Evolutionary conservation across 176 grass and related monocot species (phyloP), one percentile per base, ranked within the genome.

Genomic region (Musa schizocarpa): DNA sequence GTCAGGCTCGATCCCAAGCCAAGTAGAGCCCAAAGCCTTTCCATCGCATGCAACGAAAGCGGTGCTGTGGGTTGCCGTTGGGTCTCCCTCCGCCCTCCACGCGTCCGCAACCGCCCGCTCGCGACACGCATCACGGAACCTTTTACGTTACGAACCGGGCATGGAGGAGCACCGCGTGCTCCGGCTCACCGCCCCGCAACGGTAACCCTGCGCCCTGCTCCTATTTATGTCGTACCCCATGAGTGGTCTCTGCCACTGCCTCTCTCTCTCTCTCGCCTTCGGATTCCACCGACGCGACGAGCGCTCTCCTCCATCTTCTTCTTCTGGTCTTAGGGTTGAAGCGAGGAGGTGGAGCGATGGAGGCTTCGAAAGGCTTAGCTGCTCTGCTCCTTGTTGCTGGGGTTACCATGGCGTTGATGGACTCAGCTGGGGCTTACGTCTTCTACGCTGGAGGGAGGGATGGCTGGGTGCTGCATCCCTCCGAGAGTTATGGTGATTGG

Each of bases 401-500:
- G 48, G 73, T 74, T 19, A 13, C 83, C 73, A 56, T 57, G 16
- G 73, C 78, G 11, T 62, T 85, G 27, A 20, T 85, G 76, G 72
- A 67, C 71, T 82, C 76, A 10, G 74, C 80, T 50, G 77, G 87
- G 82, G 94, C 82, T 65, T 75, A 87, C 51, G 84, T 86, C 63
- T 90, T 91, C 94, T 85, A 87, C 74, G 86, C 81, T 56, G 88
- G 90, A 4, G 88, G 94, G 4, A 84, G 48, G 29, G 84, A 89
- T 76, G 90, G 94, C 43, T 98, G 94, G 94, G 82, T 89, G 69
- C 9, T 84, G 69, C 80, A 81, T 76, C 94, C 94, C 26, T 54
- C 84, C 27, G 90, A 98, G 82, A 93, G 84, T 71, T 98, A 93
- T 66, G 81, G 80, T 72, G 80, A 87, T 65, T 98, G 94, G 94